Evolutionary conservation across 2,329 filamentous ascomycete species (phyloP), one percentile per base, ranked within the genome.

Genomic region (Diplodia scrobiculata): DNA sequence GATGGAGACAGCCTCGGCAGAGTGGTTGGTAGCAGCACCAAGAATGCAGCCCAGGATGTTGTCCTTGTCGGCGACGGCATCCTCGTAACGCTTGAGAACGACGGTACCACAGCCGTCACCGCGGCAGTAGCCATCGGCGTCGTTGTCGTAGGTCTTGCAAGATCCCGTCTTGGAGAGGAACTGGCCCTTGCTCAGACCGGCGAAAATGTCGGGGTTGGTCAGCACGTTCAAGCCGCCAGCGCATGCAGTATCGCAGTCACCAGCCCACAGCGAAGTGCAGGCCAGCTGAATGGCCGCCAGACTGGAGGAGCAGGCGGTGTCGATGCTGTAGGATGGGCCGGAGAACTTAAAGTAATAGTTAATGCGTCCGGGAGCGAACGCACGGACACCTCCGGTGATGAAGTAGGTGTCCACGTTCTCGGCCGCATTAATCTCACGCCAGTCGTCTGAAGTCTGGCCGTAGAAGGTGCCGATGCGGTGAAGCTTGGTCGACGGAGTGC

Each of bases 111-210:
- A 89, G 19, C 86, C 88, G 71, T 95, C 91, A 64, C 87, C 90
- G 74, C 91, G 87, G 78, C 91, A 94, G 78, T 95, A 94, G 1
- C 91, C 91, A 77, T 93, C 90, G 2, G 91, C 91, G 45, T 84
- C 86, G 69, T 91, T 88, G 75, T 94, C 91, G 73, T 91, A 95
- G 0, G 91, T 91, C 73, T 91, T 91, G 77, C 90, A 93, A 68
- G 87, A 85, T 7, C 90, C 89, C 63, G 86, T 90, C 79, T 89
- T 89, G 34, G 89, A 91, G 70, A 94, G 79, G 78, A 94, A 93
- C 72, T 91, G 89, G 13, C 89, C 91, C 70, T 89, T 87, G 73
- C 87, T 89, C 7, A 94, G 81, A 70, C 89, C 90, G 11, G 89
- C 84, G 78, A 91, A 91, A 80, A 90, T 91, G 75, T 93, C 90